Evolutionary conservation across 2,329 filamentous ascomycete species (phyloP), one percentile per base, ranked within the genome.

Genomic region (Chalara sp.): DNA sequence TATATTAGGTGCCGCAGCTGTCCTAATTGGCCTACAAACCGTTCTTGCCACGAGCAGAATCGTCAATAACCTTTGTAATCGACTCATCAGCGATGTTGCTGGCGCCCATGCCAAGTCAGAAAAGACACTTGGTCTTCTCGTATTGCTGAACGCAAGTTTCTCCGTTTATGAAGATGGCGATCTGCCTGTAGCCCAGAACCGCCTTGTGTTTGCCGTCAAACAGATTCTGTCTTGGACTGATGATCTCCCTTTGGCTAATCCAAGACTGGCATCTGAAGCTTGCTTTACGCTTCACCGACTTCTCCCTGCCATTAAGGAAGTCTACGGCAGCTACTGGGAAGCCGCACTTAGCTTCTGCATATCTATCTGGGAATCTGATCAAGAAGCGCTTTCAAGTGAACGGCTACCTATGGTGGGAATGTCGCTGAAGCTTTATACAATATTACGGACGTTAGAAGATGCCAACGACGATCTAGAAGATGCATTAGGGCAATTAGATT

Each of bases 301-400:
- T 4, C 68, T 96, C 0, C 87, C 88, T 2, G 79, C 78, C 40
- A 84, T 96, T 59, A 79, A 81, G 52, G 86, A 90, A 44, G 82
- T 96, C 1, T 96, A 96, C 61, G 93, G 92, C 0, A 81, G 87
- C 0, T 88, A 96, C 63, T 99, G 93, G 93, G 78, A 84, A 47
- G 78, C 78, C 45, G 68, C 77, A 0, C 68, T 89, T 13, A 72
- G 79, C 33, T 79, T 81, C 46, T 79, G 84, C 53, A 69, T 76
- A 8, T 67, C 70, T 6, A 68, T 82, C 0, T 87, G 84, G 82
- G 69, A 71, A 3, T 70, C 72, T 4, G 65, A 65, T 8, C 66
- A 51, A 33, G 53, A 67, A 2, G 71, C 74, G 6, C 54, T 67
- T 1, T 55, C 72, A 0, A 73, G 81, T 12, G 65, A 72, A 10